Base-by-base conservation (phyloP, 768 basidiomycete species). In the Myochromella boudieri region DNA sequence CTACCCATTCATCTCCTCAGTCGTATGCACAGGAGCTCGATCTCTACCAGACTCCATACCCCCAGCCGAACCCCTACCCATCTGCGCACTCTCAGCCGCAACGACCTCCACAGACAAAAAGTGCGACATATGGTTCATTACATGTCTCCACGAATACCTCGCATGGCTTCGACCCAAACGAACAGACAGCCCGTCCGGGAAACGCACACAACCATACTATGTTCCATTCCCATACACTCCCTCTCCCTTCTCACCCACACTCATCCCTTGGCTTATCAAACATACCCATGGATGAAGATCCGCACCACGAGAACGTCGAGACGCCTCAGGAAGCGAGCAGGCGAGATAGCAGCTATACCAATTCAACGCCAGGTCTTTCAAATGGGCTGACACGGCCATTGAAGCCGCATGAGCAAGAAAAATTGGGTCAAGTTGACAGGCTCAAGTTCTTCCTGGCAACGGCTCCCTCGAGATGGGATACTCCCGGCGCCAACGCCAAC, bases 391-490 rank as follows among this genome's bases (percentile, higher is more conserved):
- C 74, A 15, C 69, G 85, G n/a, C 74, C 83, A 0, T 75, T 91
- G 38, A 80, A 76, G 5, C 60, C 75, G 1, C 68, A 77, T 40
- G 88, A 91, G 62, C 80, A 83, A 46, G 85, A 87, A 17, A 75
- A 80, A 20, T 71, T 92, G 32, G 78, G 79, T n/a, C 76, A 86
- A 53, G 77, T 94, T 17, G 89, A 94, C 56, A 67, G 82, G 17
- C 86, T 94, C 66, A 93, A 93, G 68, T 87, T 84, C 69, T 94
- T 94, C 68, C 81, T 94, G 36, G 87, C 88, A 12, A 91, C 89
- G 9, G 91, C 87, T 6, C 93, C 85, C 2, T 84, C 78, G 22
- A 77, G 80, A 38, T 92, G 89, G 90, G 78, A 79, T 56, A 55
- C 66, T 0, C 51, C 64, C n/a, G 33, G 27, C 5, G 28, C 8